Evolutionary conservation across 2,329 filamentous ascomycete species (phyloP).

Genomic region (Aspergillus sp.): DNA sequence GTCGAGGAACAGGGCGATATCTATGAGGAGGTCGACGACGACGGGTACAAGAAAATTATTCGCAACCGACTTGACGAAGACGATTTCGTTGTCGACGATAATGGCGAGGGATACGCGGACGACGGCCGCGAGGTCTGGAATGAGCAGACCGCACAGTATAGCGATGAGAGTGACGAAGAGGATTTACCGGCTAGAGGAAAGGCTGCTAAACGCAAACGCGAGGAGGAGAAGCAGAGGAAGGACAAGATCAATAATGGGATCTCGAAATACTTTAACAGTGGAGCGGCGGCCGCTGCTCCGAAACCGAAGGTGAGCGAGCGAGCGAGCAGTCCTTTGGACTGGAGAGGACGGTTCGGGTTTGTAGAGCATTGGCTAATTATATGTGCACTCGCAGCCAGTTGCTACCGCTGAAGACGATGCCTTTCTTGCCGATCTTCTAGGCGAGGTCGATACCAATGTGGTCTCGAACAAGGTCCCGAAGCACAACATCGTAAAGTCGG

Average conservation of each 20-base stretch:
- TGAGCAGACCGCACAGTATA: conserved; percentile 56
- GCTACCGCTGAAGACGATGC: conserved; percentile 85
- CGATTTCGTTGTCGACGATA: conserved; percentile 98
- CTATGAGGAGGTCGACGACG: conserved; percentile 96
- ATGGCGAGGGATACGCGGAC: conserved; percentile 94
- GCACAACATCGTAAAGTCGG: conserved; percentile 68
- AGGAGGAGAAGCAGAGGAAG: conserved; percentile 80
- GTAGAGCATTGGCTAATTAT: conserved; percentile 13
- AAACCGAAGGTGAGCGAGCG: conserved; percentile 73
- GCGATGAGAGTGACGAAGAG: conserved; percentile 74
- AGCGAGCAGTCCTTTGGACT: not conserved
- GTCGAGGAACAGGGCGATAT: conserved; percentile 79
- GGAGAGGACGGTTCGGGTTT: not conserved
- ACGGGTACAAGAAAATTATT: conserved; percentile 95
- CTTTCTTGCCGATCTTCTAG: conserved; percentile 81
- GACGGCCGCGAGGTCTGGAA: conserved; percentile 95
- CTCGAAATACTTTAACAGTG: conserved; percentile 89
- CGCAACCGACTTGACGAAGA: conserved; percentile 85
- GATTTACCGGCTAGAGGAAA: conserved; percentile 64
- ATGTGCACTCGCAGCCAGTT: conserved; percentile 54
- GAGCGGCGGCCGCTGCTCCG: conserved; percentile 58
- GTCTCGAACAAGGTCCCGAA: conserved; percentile 55
- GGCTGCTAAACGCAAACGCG: conserved; percentile 76
- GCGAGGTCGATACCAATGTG: conserved; percentile 80
- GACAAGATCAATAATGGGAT: conserved; percentile 90